Percentiles rank a stretch among this genome's conserved stretches.
Evolutionary conservation across 495 filamentous ascomycete species (phyloP).

Genomic region (Podospora conica): DNA sequence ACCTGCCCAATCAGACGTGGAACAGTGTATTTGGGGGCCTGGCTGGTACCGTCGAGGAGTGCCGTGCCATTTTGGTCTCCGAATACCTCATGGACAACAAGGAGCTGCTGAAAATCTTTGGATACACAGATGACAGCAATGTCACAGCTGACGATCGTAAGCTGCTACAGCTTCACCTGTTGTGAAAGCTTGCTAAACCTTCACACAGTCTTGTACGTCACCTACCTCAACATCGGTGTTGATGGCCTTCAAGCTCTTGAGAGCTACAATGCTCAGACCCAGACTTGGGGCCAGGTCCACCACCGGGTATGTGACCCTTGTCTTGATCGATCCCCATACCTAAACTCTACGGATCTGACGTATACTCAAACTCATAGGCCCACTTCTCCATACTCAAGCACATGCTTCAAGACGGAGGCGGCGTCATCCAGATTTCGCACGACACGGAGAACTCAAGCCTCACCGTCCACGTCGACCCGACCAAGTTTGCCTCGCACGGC

Average conservation of each 20-base stretch:
- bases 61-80: neutral
- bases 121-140: neutral
- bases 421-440: neutral
- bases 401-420: neutral
- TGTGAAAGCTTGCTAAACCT: neutral
- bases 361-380: neutral
- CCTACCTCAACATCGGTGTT: neutral
- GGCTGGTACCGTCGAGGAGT: neutral
- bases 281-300: neutral
- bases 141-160: neutral
- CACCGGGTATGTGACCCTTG: too few relatives aligned
- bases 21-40: neutral
- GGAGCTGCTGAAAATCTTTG: neutral
- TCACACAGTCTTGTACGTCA: neutral
- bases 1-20: neutral
- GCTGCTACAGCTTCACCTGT: neutral
- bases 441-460: neutral
- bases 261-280: neutral
- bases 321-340: too few relatives aligned
- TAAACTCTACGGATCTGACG: too few relatives aligned
- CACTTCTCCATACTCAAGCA: neutral
- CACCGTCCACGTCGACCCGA: neutral
- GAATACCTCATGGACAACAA: neutral
- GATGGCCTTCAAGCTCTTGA: neutral
- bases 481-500: neutral